These are phyloP conservation scores for Selaginella tamariscina DNA, from an alignment of 75 land plant genomes.

Conservation along the genomic window DNA sequence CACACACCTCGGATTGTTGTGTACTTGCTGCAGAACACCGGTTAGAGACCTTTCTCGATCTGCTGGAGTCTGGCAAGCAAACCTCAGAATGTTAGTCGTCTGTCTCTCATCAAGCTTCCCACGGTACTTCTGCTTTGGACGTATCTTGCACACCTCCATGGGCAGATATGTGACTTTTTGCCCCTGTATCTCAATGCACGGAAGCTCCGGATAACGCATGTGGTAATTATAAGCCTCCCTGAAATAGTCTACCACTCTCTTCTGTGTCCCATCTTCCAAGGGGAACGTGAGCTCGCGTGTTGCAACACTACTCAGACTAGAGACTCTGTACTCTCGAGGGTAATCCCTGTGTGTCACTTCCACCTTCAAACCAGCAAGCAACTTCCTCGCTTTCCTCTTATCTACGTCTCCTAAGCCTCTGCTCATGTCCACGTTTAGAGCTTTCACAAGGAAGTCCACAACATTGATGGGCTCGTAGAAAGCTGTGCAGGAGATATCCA, in stretches of 20 bases:
- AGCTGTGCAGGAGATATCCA: slow-evolving; percentile 65
- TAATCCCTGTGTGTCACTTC: slow-evolving; percentile 62
- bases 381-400: slow-evolving; percentile 54
- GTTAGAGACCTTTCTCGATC: slow-evolving; percentile 41
- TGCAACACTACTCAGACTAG: slow-evolving; percentile 46
- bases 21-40: too few species aligned
- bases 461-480: slow-evolving; percentile 69
- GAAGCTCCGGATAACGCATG: slow-evolving; percentile 52
- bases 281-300: slow-evolving; percentile 50
- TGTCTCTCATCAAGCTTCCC: slow-evolving; percentile 65
- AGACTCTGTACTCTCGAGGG: slow-evolving; percentile 56
- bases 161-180: slow-evolving; percentile 77
- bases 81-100: slow-evolving; percentile 43
- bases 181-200: slow-evolving; percentile 68
- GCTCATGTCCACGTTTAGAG: slow-evolving; percentile 31
- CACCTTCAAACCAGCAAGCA: slow-evolving; percentile 45
- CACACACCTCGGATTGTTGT: too few species aligned
- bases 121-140: slow-evolving; percentile 66
- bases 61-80: slow-evolving; percentile 61
- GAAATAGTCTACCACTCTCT: slow-evolving; percentile 52
- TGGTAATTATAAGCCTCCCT: slow-evolving; percentile 58
- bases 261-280: slow-evolving; percentile 45
- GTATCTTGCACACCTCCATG: slow-evolving; percentile 83
- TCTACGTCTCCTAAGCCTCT: slow-evolving; percentile 34
- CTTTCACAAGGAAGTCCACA: slow-evolving; percentile 46